Evolutionary conservation across 2,329 filamentous ascomycete genomes (phyloP).

Genomic region (Huntiella moniliformis): DNA sequence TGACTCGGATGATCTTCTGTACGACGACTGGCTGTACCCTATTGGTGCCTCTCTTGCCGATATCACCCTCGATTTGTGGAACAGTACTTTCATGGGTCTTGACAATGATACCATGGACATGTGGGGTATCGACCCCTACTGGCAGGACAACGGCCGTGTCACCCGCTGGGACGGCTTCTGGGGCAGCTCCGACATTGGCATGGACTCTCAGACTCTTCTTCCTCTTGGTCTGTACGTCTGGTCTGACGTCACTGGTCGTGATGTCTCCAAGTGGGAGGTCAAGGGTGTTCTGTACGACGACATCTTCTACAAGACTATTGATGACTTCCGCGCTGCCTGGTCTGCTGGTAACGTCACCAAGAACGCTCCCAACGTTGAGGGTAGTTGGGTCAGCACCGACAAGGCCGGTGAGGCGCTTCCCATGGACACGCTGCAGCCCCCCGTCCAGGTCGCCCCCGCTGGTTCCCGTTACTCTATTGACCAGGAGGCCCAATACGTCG

Average conservation of each 20-base stretch:
- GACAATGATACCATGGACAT: conserved; percentile 18
- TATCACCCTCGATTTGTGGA: conserved; percentile 23
- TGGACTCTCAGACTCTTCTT: conserved; percentile 20
- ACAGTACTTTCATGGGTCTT: conserved; percentile 19
- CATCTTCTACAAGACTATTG: conserved; percentile 20
- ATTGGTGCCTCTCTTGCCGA: conserved; percentile 23
- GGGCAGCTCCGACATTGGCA: conserved; percentile 20
- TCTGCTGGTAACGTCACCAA: conserved; percentile 21
- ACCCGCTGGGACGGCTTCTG: conserved; percentile 24
- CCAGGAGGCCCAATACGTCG: conserved; percentile 25
- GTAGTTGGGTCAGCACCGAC: conserved; percentile 20
- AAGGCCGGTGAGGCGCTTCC: conserved; percentile 18
- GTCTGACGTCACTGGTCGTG: conserved; percentile 25
- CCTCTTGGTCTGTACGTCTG: conserved; percentile 28
- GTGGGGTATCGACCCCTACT: conserved; percentile 20
- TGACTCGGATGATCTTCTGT: conserved; percentile 20
- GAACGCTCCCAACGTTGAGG: conserved; percentile 19
- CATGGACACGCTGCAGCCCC: conserved; percentile 20
- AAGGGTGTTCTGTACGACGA: conserved; percentile 25
- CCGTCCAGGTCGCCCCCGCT: conserved; percentile 20
- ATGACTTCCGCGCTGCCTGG: conserved; percentile 20
- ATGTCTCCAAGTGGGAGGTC: conserved; percentile 23
- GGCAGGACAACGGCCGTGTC: conserved; percentile 23
- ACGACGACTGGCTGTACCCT: conserved; percentile 10
- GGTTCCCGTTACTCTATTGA: conserved; percentile 27